These are phyloP conservation scores for Ophiocordyceps unilateralis DNA, from an alignment of 2,329 filamentous ascomycete species.

Conservation along the genomic window DNA sequence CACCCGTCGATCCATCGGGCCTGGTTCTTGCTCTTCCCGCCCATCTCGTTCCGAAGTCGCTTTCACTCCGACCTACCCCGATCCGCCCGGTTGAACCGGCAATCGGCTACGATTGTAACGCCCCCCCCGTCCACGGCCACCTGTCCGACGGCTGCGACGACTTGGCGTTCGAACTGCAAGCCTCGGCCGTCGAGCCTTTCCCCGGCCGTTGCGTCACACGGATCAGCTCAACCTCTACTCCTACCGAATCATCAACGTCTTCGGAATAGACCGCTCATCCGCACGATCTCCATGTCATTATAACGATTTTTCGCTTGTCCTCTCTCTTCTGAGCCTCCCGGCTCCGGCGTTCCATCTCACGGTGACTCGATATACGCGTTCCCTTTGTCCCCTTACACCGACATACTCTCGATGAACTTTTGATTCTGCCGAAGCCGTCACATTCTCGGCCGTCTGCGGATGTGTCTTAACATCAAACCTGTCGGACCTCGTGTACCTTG, in stretches of 20 bases:
- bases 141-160: not conserved
- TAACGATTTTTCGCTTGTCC: constrained; percentile 22
- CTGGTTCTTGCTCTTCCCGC: constrained; percentile 1
- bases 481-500: constrained; percentile 15
- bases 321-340: constrained; percentile 13
- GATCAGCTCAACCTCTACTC: constrained; percentile 4
- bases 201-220: not conserved
- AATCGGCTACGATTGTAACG: not conserved
- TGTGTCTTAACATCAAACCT: constrained; percentile 7
- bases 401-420: constrained; percentile 21
- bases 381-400: constrained; percentile 17
- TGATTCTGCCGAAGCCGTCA: constrained; percentile 16
- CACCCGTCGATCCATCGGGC: not conserved
- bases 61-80: not conserved
- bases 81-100: not conserved
- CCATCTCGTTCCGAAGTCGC: not conserved
- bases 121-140: not conserved
- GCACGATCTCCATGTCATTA: constrained; percentile 23
- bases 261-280: not conserved
- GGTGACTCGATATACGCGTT: constrained; percentile 14
- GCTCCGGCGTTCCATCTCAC: constrained; percentile 13
- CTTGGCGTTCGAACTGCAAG: not conserved
- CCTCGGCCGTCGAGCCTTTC: not conserved
- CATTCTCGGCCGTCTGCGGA: constrained; percentile 8
- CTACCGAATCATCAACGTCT: constrained; percentile 1